A percentile compares a stretch with the other conserved stretches of the same genome.
Evolutionary conservation across 345 rosid species (phyloP).

Genomic region (Stellera chamaejasme): DNA sequence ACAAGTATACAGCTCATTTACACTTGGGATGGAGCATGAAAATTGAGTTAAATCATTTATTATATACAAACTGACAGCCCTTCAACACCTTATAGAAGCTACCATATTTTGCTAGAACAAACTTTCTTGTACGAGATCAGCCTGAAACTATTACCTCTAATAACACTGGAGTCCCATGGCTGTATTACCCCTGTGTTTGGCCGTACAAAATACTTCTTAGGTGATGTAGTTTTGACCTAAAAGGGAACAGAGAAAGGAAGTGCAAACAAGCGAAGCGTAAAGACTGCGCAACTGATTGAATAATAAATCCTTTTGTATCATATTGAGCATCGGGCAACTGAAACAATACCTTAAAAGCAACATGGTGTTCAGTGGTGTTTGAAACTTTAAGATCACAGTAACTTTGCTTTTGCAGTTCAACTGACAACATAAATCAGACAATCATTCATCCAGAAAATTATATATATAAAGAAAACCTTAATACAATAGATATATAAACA

Average conservation of each 20-base stretch:
- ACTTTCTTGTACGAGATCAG: not conserved
- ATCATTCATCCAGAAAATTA: too few relatives aligned
- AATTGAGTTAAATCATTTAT: slow-evolving; percentile 2
- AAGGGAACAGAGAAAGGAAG: not conserved
- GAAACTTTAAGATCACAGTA: slow-evolving; percentile 61
- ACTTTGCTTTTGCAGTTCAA: slow-evolving; percentile 58
- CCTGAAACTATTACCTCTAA: slow-evolving; percentile 41
- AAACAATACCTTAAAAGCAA: slow-evolving; percentile 57
- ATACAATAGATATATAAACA: too few relatives aligned
- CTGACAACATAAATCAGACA: slow-evolving; percentile 19
- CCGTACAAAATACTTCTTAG: slow-evolving; percentile 86
- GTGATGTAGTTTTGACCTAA: slow-evolving; percentile 89
- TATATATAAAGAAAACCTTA: too few relatives aligned
- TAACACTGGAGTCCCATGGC: slow-evolving; percentile 61
- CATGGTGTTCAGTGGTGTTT: slow-evolving; percentile 58
- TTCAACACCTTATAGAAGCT: not conserved
- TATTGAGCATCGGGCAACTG: too few relatives aligned
- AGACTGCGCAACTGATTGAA: too few relatives aligned
- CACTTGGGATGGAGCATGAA: slow-evolving; percentile 1
- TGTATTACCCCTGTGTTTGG: slow-evolving; percentile 77
- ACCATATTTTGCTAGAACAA: not conserved
- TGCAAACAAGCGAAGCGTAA: not conserved
- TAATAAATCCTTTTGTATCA: too few relatives aligned
- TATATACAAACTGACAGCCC: not conserved
- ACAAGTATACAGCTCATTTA: not conserved